Evolutionary conservation across 1,284 basidiomycete species (phyloP), one percentile per base, ranked within the genome.

Genomic region (Malassezia globosa): DNA sequence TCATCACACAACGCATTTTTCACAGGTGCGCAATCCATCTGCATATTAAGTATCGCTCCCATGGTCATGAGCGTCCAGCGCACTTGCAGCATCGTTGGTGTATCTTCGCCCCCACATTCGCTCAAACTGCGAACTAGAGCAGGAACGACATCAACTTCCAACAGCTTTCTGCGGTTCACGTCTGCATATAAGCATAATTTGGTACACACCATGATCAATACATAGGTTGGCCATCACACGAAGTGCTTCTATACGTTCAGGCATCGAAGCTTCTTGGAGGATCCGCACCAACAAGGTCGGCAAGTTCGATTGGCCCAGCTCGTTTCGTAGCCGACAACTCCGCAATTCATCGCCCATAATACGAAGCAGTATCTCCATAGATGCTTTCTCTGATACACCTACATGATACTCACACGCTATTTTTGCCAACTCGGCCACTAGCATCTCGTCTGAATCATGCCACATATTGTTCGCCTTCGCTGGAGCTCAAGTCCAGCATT

Each of bases 191-290:
- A n/a, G 25, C 8, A 35, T 21, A 24, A 35, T 10, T 16, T 18
- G 35, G 3, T 19, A 35, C 49, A 1, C 16, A 43, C 41, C 25
- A 10, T 50, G 19, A 26, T 50, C 48, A 35, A 51, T 46, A 24
- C 48, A 51, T 26, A 51, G 22, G 29, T 51, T 51, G 1, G 49
- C 49, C 8, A 41, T 11, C 10, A 42, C 39, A 21, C 49, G 49
- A 16, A 51, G 22, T 5, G 49, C 49, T 37, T 45, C 38, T 2
- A 38, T 37, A 6, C 24, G 36, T 6, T 24, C 13, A 7, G 27
- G 23, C 11, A 42, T 10, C 8, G 13, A 11, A 10, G 21, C 14
- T n/a, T 45, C 27, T 13, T 37, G 4, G 18, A 46, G 37, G 22
- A 37, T 19, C 26, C 24, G 18, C 5, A 36, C 7, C 31, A 42